phyloP scores from a whole-genome alignment of 768 basidiomycete genomes.

The Hericium alpestre region DNA sequence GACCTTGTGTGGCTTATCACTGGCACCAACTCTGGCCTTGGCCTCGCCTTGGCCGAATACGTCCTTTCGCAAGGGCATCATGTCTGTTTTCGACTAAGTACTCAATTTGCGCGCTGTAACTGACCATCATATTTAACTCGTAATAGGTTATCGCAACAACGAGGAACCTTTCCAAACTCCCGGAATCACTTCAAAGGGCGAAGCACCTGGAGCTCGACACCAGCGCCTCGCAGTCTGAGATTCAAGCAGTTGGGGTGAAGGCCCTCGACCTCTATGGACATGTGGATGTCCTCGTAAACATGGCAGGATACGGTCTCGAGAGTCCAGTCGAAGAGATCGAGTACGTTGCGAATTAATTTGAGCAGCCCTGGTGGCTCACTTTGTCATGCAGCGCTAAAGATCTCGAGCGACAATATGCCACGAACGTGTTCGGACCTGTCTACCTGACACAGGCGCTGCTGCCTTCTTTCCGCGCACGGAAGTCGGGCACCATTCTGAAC shows the following conservation, averaged over 20 bases:
- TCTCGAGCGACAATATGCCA: slow-evolving; percentile 13
- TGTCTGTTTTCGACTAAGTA: slow-evolving; percentile 5
- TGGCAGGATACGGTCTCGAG: background rate
- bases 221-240: background rate
- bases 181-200: background rate
- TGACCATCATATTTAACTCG: background rate
- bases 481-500: slow-evolving; percentile 17
- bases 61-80: slow-evolving; percentile 18
- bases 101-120: background rate
- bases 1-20: slow-evolving; percentile 19
- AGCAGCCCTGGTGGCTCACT: background rate
- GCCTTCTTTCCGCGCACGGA: slow-evolving; percentile 16
- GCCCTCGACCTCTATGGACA: background rate
- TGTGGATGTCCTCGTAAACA: background rate
- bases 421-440: slow-evolving; percentile 18
- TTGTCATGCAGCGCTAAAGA: background rate
- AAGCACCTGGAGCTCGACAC: background rate
- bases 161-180: background rate
- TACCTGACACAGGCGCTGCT: slow-evolving; percentile 18
- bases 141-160: background rate
- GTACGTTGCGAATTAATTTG: background rate
- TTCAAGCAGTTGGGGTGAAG: background rate
- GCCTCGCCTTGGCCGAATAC: slow-evolving; percentile 16
- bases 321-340: background rate
- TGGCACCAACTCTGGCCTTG: slow-evolving; percentile 19